These are phyloP conservation scores for Trichoderma koningii DNA, from an alignment of 2,329 filamentous ascomycete genomes.

Conservation along the genomic window DNA sequence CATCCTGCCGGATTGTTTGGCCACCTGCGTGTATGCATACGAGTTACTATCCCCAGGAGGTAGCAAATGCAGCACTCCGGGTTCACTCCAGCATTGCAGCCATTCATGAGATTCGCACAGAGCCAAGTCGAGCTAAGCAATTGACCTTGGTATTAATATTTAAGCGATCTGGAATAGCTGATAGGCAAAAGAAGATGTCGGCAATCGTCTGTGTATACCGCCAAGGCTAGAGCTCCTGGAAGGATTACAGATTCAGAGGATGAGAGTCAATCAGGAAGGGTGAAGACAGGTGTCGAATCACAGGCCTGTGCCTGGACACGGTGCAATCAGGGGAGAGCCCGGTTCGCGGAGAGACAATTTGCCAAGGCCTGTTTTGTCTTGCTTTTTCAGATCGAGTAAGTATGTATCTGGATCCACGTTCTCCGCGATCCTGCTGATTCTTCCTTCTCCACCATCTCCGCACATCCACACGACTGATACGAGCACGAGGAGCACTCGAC, in stretches of 20 bases:
- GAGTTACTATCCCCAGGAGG: background rate
- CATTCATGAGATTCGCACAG: background rate
- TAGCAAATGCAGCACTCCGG: slow-evolving; percentile 5
- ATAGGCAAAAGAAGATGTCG: background rate
- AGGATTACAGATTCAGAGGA: background rate
- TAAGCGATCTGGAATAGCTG: background rate
- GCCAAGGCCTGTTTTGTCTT: background rate
- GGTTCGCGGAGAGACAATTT: background rate
- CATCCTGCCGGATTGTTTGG: background rate
- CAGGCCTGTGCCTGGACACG: slow-evolving; percentile 9
- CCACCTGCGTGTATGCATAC: background rate
- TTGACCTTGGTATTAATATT: slow-evolving; percentile 24
- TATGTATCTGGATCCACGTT: background rate
- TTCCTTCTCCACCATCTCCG: background rate
- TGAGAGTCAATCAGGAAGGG: too few relatives aligned
- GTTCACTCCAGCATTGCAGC: background rate
- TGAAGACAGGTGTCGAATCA: slow-evolving; percentile 22
- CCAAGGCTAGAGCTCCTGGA: slow-evolving; percentile 1
- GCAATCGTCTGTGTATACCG: slow-evolving; percentile 5
- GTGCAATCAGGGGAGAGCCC: background rate
- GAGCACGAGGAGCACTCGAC: too few relatives aligned
- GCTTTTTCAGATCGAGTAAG: background rate
- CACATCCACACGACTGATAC: background rate
- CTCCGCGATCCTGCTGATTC: background rate
- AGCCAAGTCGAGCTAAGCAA: slow-evolving; percentile 1